Evolutionary conservation across 345 rosid species (phyloP).

Genomic region (Cardamine resedifolia): DNA sequence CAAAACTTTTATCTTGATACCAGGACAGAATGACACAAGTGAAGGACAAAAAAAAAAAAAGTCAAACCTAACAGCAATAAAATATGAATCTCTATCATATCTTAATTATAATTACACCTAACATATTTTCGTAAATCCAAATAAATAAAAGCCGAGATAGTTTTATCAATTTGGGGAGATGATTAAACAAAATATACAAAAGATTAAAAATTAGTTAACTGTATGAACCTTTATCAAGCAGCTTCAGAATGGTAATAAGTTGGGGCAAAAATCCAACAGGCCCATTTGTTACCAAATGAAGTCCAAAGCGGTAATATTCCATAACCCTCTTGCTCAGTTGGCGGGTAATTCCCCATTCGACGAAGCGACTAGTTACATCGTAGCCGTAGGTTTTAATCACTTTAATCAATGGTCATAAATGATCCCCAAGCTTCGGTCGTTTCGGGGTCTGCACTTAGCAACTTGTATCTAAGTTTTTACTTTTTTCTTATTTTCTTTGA

Average conservation of each 20-base stretch:
- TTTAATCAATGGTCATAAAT: constrained; percentile 10
- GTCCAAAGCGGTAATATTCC: constrained; percentile 19
- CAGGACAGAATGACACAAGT: constrained; percentile 2
- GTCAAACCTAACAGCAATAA: constrained; percentile 29
- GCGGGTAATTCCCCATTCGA: constrained; percentile 22
- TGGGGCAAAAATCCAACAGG: not conserved
- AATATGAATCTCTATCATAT: not conserved
- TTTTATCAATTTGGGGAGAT: not conserved
- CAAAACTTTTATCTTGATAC: constrained; percentile 16
- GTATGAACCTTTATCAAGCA: not conserved
- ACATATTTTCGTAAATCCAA: not conserved
- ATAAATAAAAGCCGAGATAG: not conserved
- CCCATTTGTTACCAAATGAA: not conserved
- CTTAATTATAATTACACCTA: not conserved
- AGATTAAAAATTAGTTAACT: not conserved
- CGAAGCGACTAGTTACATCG: not conserved
- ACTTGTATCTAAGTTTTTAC: not conserved
- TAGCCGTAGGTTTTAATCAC: not conserved
- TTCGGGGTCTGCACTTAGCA: not conserved
- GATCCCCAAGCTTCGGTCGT: not conserved
- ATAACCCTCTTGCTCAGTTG: not conserved
- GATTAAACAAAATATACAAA: not conserved
- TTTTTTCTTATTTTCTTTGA: not conserved
- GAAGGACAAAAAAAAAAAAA: not conserved
- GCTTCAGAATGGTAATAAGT: not conserved